Evolutionary conservation across 495 filamentous ascomycete species (phyloP).

Genomic region (Hypoxylon fragiforme): DNA sequence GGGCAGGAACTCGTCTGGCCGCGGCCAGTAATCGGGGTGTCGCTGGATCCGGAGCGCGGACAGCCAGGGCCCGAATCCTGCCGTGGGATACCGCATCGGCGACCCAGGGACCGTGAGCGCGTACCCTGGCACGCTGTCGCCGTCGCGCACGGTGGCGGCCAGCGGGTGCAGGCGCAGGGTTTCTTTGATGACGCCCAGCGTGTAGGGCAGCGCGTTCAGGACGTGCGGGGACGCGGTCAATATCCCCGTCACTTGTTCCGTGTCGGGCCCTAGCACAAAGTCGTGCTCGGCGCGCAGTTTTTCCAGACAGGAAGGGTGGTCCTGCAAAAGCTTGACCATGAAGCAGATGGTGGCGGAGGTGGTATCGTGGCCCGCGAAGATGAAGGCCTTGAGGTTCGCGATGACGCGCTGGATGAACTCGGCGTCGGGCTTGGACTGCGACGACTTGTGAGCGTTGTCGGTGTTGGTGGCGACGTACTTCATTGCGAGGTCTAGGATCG

Average conservation of each 20-base stretch:
- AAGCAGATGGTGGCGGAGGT: constrained; percentile 46
- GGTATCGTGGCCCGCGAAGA: constrained; percentile 53
- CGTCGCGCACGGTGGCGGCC: constrained; percentile 36
- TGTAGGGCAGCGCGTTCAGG: constrained; percentile 48
- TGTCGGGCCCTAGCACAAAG: constrained; percentile 35
- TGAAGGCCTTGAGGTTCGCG: constrained; percentile 42
- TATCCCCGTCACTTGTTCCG: constrained; percentile 15
- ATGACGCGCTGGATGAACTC: constrained; percentile 32
- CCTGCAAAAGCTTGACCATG: constrained; percentile 44
- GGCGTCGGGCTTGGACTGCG: constrained; percentile 24
- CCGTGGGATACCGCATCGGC: constrained; percentile 28
- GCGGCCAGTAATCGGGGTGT: constrained; percentile 41
- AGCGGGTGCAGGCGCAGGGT: constrained; percentile 48
- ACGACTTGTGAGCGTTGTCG: constrained; percentile 24
- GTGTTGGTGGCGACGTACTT: constrained; percentile 34
- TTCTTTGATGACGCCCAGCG: constrained; percentile 51
- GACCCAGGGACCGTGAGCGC: constrained; percentile 34
- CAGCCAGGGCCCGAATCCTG: constrained; percentile 43
- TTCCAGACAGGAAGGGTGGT: constrained; percentile 46
- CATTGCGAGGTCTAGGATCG: constrained; percentile 35
- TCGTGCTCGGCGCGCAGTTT: constrained; percentile 53
- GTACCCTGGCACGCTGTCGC: constrained; percentile 34
- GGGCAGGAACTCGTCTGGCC: constrained; percentile 48
- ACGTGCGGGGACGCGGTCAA: constrained; percentile 35
- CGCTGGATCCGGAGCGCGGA: constrained; percentile 37